These are phyloP conservation scores for Tephrocybe rancida DNA, from an alignment of 768 basidiomycete species.

Conservation along the genomic window DNA sequence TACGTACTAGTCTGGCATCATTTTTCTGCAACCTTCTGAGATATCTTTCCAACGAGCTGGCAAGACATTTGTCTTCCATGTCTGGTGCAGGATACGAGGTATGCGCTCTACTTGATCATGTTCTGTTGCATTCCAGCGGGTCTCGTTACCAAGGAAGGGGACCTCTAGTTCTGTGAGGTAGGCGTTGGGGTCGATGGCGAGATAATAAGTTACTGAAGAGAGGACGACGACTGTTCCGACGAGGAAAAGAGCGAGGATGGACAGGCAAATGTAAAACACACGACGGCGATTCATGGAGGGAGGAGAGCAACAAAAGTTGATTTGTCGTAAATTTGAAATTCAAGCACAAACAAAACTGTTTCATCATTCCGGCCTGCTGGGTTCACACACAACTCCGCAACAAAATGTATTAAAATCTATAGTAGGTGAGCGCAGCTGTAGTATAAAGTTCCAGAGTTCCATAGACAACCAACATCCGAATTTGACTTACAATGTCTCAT, in stretches of 20 bases:
- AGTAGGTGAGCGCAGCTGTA: no score
- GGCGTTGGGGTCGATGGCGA: slow-evolving; percentile 75
- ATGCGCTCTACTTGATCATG: slow-evolving; percentile 72
- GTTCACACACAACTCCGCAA: slow-evolving; percentile 4
- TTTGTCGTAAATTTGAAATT: slow-evolving; percentile 2
- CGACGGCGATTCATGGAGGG: slow-evolving; percentile 48
- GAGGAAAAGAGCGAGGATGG: slow-evolving; percentile 72
- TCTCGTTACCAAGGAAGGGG: slow-evolving; percentile 51
- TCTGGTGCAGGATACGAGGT: slow-evolving; percentile 95
- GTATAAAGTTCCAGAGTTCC: no score
- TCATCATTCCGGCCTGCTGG: slow-evolving; percentile 9
- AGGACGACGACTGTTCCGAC: slow-evolving; percentile 90
- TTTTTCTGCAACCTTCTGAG: slow-evolving; percentile 82
- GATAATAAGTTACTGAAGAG: slow-evolving; percentile 88
- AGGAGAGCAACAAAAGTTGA: slow-evolving; percentile 9
- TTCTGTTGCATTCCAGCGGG: slow-evolving; percentile 65
- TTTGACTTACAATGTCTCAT: no score
- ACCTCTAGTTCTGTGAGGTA: slow-evolving; percentile 84
- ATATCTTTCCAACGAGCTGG: slow-evolving; percentile 81
- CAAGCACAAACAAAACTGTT: slow-evolving; percentile 5
- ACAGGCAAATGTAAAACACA: slow-evolving; percentile 44
- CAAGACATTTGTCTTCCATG: slow-evolving; percentile 92
- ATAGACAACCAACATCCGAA: no score
- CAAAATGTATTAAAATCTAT: background rate
- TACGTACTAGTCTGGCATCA: slow-evolving; percentile 96